phyloP scores from a whole-genome alignment of 2,329 filamentous ascomycete species.

The Exophiala bonariae region DNA sequence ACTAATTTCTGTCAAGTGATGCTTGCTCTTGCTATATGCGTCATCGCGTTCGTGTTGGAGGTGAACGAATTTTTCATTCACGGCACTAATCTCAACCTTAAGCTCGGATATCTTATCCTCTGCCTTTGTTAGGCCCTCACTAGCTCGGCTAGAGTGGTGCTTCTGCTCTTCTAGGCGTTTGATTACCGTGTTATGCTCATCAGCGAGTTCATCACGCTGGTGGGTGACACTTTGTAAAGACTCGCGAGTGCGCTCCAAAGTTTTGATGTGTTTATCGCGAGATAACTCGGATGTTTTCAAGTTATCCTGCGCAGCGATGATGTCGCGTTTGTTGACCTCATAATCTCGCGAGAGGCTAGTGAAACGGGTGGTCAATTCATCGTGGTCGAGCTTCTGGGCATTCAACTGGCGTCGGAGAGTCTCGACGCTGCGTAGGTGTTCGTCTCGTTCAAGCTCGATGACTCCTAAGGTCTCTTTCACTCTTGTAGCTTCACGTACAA shows the following conservation, averaged over 20 bases:
- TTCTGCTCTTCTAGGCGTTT: constrained; percentile 24
- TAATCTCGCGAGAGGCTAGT: constrained; percentile 27
- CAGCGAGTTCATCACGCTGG: constrained; percentile 29
- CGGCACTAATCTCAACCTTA: constrained; percentile 25
- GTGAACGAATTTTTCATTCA: constrained; percentile 28
- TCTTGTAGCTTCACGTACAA: constrained; percentile 29
- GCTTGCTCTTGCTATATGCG: constrained; percentile 24
- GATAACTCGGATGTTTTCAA: constrained; percentile 29
- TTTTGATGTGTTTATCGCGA: constrained; percentile 25
- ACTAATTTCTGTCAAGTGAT: no score
- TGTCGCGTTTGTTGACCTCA: constrained; percentile 29
- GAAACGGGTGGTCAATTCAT: constrained; percentile 28
- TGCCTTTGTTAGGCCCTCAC: constrained; percentile 10
- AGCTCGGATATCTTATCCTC: constrained; percentile 26
- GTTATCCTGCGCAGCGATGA: constrained; percentile 28
- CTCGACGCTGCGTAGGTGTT: constrained; percentile 30
- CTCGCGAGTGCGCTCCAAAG: constrained; percentile 29
- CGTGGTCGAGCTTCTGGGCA: constrained; percentile 24
- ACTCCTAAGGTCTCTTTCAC: constrained; percentile 28
- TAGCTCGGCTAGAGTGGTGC: constrained; percentile 17
- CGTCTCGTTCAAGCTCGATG: constrained; percentile 33
- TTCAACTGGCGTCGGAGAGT: constrained; percentile 31
- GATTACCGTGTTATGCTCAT: constrained; percentile 30
- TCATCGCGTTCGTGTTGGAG: constrained; percentile 32
- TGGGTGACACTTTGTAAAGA: constrained; percentile 28